A percentile compares a stretch with the other conserved stretches of the same genome.
phyloP scores from a whole-genome alignment of 2,329 filamentous ascomycete species.

The Nigrospora oryzae region DNA sequence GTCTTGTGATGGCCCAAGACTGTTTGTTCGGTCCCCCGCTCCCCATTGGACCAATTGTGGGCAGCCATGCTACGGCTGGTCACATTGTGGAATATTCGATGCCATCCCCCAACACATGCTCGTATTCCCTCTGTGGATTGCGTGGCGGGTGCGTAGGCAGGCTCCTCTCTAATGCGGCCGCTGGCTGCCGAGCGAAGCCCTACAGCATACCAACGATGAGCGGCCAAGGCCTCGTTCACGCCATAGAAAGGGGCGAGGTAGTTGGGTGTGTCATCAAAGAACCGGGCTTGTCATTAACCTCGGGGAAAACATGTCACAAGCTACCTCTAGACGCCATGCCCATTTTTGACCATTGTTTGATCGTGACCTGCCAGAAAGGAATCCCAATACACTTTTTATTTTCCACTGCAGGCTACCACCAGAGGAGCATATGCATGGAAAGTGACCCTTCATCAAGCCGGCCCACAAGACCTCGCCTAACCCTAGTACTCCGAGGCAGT shows the following conservation, averaged over 20 bases:
- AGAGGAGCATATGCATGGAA: conserved; percentile 7
- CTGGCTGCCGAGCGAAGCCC: neutral
- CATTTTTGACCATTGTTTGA: conserved; percentile 19
- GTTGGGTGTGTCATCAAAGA: conserved; percentile 15
- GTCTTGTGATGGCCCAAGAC: no score
- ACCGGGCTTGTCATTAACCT: conserved; percentile 28
- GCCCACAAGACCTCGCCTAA: conserved; percentile 17
- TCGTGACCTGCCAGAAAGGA: conserved; percentile 12
- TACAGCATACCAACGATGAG: neutral
- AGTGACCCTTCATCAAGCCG: neutral
- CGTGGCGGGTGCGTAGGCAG: no score
- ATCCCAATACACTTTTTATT: neutral
- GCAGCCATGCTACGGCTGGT: no score
- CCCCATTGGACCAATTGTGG: no score
- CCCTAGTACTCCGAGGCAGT: conserved; percentile 72
- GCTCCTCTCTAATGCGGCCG: neutral
- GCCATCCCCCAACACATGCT: no score
- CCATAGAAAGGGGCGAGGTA: conserved; percentile 4
- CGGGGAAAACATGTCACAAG: conserved; percentile 28
- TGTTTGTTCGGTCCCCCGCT: no score
- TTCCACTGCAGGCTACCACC: conserved; percentile 18
- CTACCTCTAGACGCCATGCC: conserved; percentile 42
- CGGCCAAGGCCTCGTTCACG: neutral
- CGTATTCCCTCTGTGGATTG: no score
- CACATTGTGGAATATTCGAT: no score